Evolutionary conservation across 192 early-diverging fungal genomes (phyloP).

Genomic region (Coemansia sp.): DNA sequence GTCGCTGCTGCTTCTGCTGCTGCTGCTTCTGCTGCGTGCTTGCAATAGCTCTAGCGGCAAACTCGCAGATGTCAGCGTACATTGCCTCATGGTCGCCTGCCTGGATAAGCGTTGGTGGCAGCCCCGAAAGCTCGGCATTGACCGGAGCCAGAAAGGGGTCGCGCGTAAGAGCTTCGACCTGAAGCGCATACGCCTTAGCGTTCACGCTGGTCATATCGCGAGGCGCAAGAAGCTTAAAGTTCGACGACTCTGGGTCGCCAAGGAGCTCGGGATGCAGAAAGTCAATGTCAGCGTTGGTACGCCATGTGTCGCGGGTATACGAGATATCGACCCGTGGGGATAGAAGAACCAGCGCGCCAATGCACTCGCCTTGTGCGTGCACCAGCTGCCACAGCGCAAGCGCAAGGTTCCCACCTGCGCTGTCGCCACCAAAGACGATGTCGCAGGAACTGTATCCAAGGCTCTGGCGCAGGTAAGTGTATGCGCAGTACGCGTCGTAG

Average conservation of each 20-base stretch:
- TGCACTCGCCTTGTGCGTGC: not conserved
- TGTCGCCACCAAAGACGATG: constrained; percentile 47
- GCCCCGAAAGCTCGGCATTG: constrained; percentile 10
- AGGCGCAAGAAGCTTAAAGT: constrained; percentile 14
- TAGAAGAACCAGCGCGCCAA: constrained; percentile 17
- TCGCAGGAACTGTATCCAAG: constrained; percentile 13
- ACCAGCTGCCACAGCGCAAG: constrained; percentile 38
- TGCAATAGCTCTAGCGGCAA: constrained; percentile 11
- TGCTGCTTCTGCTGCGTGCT: not conserved
- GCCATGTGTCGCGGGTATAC: constrained; percentile 22
- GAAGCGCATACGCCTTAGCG: not conserved
- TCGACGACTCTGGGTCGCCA: not conserved
- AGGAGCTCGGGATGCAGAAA: constrained; percentile 9
- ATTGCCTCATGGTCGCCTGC: constrained; percentile 36
- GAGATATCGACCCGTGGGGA: constrained; percentile 45
- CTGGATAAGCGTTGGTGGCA: constrained; percentile 47
- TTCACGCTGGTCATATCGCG: not conserved
- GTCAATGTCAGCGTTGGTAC: constrained; percentile 12
- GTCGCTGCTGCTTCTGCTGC: no score
- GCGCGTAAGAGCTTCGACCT: not conserved
- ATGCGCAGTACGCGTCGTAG: constrained; percentile 77
- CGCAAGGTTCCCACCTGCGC: constrained; percentile 48
- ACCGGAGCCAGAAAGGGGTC: constrained; percentile 45
- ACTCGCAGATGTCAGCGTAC: constrained; percentile 41
- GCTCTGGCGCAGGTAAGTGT: constrained; percentile 55